Evolutionary conservation across 108 stramenopile species (phyloP).

Genomic region (Nitzschia palea): DNA sequence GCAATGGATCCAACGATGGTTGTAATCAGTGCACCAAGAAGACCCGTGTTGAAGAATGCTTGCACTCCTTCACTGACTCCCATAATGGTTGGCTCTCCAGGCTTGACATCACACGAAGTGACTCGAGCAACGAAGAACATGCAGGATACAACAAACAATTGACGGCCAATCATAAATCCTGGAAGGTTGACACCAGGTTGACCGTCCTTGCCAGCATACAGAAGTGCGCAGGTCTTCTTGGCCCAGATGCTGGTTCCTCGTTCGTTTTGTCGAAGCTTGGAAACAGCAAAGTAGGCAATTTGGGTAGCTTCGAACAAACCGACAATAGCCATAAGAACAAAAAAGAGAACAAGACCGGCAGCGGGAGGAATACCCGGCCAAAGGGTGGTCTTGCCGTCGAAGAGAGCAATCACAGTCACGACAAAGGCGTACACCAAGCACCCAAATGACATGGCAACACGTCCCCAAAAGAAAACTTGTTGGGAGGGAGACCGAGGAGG

Average conservation of each 20-base stretch:
- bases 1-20: too few species aligned
- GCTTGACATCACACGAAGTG: too few species aligned
- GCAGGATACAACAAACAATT: too few species aligned
- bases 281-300: conserved; percentile 74
- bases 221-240: conserved; percentile 25
- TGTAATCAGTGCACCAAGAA: too few species aligned
- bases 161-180: too few species aligned
- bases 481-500: conserved; percentile 37
- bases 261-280: conserved; percentile 53
- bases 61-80: conserved; percentile 56
- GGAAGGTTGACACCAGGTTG: too few species aligned
- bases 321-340: conserved; percentile 69
- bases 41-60: conserved; percentile 62
- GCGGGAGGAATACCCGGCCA: conserved; percentile 52
- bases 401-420: conserved; percentile 43
- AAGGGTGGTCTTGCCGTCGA: conserved; percentile 56
- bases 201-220: too few species aligned
- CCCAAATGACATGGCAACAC: conserved; percentile 37
- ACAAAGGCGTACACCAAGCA: conserved; percentile 46
- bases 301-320: conserved; percentile 86
- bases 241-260: too few species aligned
- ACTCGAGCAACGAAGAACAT: too few species aligned
- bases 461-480: conserved; percentile 50
- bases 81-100: conserved; percentile 42
- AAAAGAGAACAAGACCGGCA: conserved; percentile 58